Evolutionary conservation across 2,329 filamentous ascomycete genomes (phyloP).

Genomic region (Diplodia mutila): DNA sequence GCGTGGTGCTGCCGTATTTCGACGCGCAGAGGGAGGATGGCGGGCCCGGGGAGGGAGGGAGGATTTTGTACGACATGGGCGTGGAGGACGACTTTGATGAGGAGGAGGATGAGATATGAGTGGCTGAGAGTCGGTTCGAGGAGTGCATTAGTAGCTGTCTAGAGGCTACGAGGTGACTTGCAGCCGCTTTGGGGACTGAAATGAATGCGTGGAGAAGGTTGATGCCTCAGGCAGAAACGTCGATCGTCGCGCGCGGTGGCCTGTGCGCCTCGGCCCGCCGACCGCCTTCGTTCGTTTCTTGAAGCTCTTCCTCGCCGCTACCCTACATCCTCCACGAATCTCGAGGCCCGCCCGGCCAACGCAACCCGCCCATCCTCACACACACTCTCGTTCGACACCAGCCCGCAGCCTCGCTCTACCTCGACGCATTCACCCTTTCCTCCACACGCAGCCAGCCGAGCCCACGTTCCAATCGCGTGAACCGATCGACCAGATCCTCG

Average conservation of each 20-base stretch:
- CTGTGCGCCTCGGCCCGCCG: background rate
- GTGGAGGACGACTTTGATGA: slow-evolving; percentile 96
- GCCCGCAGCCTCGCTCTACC: background rate
- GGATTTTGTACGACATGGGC: slow-evolving; percentile 97
- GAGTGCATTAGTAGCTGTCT: background rate
- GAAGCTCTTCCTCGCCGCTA: background rate
- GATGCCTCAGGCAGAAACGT: background rate
- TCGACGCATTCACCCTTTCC: background rate
- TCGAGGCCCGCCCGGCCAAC: background rate
- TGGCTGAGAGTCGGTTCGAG: background rate
- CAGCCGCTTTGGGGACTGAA: no score
- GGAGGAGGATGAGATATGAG: slow-evolving; percentile 81
- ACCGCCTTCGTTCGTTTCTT: slow-evolving; percentile 4
- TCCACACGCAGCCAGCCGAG: no score
- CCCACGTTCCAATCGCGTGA: background rate
- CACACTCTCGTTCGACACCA: background rate
- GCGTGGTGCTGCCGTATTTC: slow-evolving; percentile 91
- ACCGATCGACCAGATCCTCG: background rate
- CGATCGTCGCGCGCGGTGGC: background rate
- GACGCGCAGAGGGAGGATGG: slow-evolving; percentile 82
- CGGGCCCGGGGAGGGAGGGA: slow-evolving; percentile 75
- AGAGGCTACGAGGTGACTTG: no score
- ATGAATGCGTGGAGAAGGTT: no score
- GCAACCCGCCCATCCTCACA: background rate
- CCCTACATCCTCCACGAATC: background rate